These are phyloP conservation scores for Alternaria infectoria DNA, from an alignment of 2,329 filamentous ascomycete genomes.

Conservation along the genomic window DNA sequence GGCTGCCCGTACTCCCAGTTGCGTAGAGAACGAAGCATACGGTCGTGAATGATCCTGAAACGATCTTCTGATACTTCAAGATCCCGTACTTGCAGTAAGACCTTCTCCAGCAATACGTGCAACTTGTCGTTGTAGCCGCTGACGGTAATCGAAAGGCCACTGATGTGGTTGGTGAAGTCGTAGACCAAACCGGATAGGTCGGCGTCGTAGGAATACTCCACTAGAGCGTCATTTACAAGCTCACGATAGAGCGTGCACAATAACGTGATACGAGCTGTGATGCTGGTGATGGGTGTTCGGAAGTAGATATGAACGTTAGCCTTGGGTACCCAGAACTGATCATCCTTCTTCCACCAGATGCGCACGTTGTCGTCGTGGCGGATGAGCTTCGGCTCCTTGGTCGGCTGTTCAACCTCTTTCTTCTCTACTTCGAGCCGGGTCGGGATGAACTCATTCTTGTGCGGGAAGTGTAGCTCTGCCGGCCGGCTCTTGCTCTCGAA, in stretches of 20 bases:
- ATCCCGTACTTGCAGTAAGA: slow-evolving; percentile 82
- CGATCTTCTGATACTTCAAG: slow-evolving; percentile 84
- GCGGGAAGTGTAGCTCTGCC: slow-evolving; percentile 79
- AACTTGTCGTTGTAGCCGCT: slow-evolving; percentile 98
- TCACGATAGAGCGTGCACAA: slow-evolving; percentile 83
- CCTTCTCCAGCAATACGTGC: slow-evolving; percentile 85
- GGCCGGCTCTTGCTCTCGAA: slow-evolving; percentile 67
- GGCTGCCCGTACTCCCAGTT: slow-evolving; percentile 91
- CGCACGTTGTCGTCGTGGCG: slow-evolving; percentile 81
- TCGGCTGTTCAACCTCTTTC: slow-evolving; percentile 80
- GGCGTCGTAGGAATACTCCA: slow-evolving; percentile 94
- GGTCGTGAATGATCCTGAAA: slow-evolving; percentile 91
- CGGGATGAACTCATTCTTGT: slow-evolving; percentile 95
- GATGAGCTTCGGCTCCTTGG: slow-evolving; percentile 78
- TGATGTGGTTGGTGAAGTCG: slow-evolving; percentile 72
- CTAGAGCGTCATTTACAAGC: slow-evolving; percentile 84
- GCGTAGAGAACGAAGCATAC: slow-evolving; percentile 74
- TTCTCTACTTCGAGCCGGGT: slow-evolving; percentile 93
- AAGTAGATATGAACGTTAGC: slow-evolving; percentile 84
- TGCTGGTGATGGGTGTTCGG: slow-evolving; percentile 77
- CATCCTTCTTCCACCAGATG: slow-evolving; percentile 98
- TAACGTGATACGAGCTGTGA: slow-evolving; percentile 78
- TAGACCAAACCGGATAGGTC: slow-evolving; percentile 91
- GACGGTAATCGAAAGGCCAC: slow-evolving; percentile 78
- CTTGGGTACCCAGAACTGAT: slow-evolving; percentile 97